Evolutionary conservation across 1,284 basidiomycete genomes (phyloP).

Genomic region (Ceratobasidium sp.): DNA sequence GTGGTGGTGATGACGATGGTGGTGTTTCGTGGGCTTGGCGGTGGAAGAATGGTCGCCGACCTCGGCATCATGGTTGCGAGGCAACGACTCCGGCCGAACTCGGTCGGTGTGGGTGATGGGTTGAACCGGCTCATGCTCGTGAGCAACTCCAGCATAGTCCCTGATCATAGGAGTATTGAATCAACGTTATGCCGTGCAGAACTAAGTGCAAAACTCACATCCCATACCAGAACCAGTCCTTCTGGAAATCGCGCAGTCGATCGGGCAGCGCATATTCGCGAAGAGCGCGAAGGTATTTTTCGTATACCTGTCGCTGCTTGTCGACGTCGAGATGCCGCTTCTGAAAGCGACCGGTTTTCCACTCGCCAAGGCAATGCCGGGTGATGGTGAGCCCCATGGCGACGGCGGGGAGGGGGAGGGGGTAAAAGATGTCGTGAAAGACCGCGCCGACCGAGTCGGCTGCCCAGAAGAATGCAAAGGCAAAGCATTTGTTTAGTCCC

Average conservation of each 20-base stretch:
- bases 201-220: too few relatives aligned
- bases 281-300: background rate
- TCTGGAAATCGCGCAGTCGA: background rate
- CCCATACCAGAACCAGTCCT: background rate
- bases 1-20: too few relatives aligned
- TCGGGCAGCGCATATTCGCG: background rate
- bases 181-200: too few relatives aligned
- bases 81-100: too few relatives aligned
- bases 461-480: background rate
- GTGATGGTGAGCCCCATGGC: slow-evolving; percentile 8
- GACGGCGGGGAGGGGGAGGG: slow-evolving; percentile 4
- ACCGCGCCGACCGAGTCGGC: background rate
- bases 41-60: too few relatives aligned
- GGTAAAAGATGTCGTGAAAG: background rate
- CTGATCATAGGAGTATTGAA: too few relatives aligned
- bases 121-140: too few relatives aligned
- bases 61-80: too few relatives aligned
- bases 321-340: background rate
- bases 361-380: slow-evolving; percentile 16
- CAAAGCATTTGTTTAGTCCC: background rate
- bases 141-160: too few relatives aligned
- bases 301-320: slow-evolving; percentile 1
- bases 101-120: too few relatives aligned
- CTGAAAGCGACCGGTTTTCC: background rate
- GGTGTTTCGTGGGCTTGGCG: too few relatives aligned